Evolutionary conservation across 371 early-diverging fungal species (phyloP), one percentile per base, ranked within the genome.

Genomic region (Haplosporangium sp.): DNA sequence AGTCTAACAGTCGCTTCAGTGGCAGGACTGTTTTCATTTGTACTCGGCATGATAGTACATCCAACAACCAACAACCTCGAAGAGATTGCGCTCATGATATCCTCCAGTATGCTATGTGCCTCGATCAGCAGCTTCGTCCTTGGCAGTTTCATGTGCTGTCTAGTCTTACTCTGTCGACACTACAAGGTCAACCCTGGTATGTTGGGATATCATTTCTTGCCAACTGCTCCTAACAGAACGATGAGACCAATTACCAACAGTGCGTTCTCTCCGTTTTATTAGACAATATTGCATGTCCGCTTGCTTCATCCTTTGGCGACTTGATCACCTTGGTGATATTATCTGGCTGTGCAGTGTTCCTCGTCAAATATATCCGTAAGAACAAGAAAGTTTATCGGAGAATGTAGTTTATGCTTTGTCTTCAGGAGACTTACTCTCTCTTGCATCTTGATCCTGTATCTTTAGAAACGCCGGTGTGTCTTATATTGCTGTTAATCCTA

Each of bases 251-350:
- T 29, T 36, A 5, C 55, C 47, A 13, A 60, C 55, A 14, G 3
- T 11, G 0, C 23, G 29, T 21, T 48, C 21, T 7, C 12, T 42
- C 7, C n/a, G 29, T 48, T 23, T 20, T 20, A 37, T 10, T 69
- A 76, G 86, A 89, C 72, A 90, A 90, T 51, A 87, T 90, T 65
- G 90, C 90, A 3, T 88, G 89, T 59, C 91, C 90, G 20, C 83
- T 91, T 83, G 92, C 92, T 5, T 91, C 94, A 10, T 88, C 89
- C 2, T 69, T 92, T 40, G 94, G 94, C 14, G 94, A 94, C 74
- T 83, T 94, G 23, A 87, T 92, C 11, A 92, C 93, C 5, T 81
- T 94, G 42, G 69, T 89, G 47, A 83, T 92, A 36, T 80, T 94
- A 37, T 83, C 87, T 36, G 81, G 82, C n/a, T 84, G 81, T 62